Base-by-base conservation (phyloP, 2,329 filamentous ascomycete species). In the Trichoderma koningiopsis region DNA sequence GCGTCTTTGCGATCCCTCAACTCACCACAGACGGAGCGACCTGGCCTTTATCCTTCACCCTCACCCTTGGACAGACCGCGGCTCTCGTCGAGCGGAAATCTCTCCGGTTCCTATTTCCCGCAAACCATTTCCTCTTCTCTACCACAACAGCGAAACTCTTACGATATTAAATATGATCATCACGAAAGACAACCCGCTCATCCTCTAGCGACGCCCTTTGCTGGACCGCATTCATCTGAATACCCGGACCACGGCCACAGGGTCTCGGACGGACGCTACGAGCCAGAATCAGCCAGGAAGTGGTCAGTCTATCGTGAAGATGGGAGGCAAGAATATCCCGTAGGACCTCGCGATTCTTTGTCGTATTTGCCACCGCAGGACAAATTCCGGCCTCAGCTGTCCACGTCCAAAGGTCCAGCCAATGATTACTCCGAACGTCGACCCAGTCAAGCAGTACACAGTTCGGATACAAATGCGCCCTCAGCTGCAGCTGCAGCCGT, bases 61-160 rank as follows among this genome's bases (percentile, higher is more conserved):
- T 86, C 85, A 24, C 82, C 85, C 5, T 74, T 85, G 68, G 85
- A 87, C 52, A 80, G 81, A 55, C 81, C 84, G 5, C 79, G 79
- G 68, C 76, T 80, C n/a, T 77, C 81, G 19, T 77, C 82, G 58
- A 75, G 68, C 27, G 52, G 77, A 61, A 81, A 82, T 49, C 77
- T 81, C 59, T 66, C 67, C 43, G 74, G 80, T 10, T 85, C 84
- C 16, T 87, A 86, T 75, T 87, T 87, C 71, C 81, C 84, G 5
- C 79, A 78, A 37, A 74, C 74, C 5, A 62, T 75, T 13, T 80
- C 78, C 5, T 79, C 81, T 55, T 56, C 81, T 11, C 71, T 77
- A 59, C 79, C 81, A 52, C 83, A 85, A 68, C 81, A 83, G 14
- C 81, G 84, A 67, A 83, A 80, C 68, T 77, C 82, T 6, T 83